Conservation (phyloP, 164 flowering plant species). For the Berberis vulgaris region DNA sequence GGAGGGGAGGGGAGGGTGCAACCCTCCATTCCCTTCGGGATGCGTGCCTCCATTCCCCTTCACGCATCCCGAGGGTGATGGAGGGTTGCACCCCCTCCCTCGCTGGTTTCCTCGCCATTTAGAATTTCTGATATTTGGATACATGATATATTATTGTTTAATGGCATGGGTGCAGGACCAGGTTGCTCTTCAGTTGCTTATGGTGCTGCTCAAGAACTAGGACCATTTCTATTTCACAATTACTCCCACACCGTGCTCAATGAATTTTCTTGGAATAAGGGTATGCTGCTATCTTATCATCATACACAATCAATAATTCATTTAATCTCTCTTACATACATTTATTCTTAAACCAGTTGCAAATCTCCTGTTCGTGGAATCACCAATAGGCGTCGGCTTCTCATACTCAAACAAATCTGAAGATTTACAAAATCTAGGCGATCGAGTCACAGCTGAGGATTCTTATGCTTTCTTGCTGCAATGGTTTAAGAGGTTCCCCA, state of each 20-base stretch:
- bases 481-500: constrained; percentile 51
- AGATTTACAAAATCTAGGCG: constrained; percentile 39
- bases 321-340: neutral
- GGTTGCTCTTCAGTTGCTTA: constrained; percentile 62
- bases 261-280: constrained; percentile 53
- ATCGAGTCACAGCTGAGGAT: constrained; percentile 37
- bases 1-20: no score
- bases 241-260: constrained; percentile 28
- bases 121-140: no score
- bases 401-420: constrained; percentile 45
- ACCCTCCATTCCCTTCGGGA: no score
- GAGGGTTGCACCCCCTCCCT: no score
- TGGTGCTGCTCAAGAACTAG: constrained; percentile 59
- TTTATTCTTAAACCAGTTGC: constrained; percentile 24
- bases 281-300: constrained; percentile 13
- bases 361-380: constrained; percentile 51
- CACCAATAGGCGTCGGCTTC: constrained; percentile 58
- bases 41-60: no score
- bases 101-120: no score
- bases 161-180: constrained; percentile 36
- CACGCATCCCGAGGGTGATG: no score
- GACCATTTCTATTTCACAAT: constrained; percentile 47
- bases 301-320: neutral
- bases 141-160: neutral
- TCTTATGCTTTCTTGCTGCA: constrained; percentile 38